Conservation (phyloP, 176 grass and related monocot species). For the Pharus latifolius region DNA sequence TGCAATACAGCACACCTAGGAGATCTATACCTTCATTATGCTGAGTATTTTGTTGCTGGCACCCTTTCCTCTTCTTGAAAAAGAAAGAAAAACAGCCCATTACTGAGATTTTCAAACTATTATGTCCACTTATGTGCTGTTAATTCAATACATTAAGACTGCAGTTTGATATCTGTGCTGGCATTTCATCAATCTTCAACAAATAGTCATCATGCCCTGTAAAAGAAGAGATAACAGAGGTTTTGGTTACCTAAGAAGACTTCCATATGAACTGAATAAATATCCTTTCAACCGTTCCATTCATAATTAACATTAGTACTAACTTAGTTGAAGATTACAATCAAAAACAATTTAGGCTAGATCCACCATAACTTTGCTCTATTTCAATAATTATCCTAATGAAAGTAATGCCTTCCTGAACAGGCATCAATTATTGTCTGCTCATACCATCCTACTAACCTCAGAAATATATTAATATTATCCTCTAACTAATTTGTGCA, state of each 20-base stretch:
- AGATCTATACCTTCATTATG: constrained; percentile 43
- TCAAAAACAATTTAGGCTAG: not conserved
- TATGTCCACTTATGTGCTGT: not conserved
- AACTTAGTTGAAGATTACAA: not conserved
- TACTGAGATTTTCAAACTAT: not conserved
- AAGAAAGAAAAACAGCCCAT: constrained; percentile 61
- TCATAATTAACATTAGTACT: not conserved
- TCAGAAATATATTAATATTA: not conserved
- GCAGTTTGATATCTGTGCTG: constrained; percentile 3
- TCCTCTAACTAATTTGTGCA: not conserved
- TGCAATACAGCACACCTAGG: not conserved
- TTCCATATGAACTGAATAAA: not conserved
- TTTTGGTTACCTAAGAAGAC: not conserved
- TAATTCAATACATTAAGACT: not conserved
- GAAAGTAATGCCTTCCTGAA: not conserved
- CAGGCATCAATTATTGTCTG: not conserved
- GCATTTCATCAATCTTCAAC: not conserved
- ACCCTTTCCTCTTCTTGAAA: constrained; percentile 17
- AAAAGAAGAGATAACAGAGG: constrained; percentile 8
- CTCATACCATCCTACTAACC: not conserved
- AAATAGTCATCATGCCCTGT: constrained; percentile 12
- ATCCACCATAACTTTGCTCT: not conserved
- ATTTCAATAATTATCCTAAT: not conserved
- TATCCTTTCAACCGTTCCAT: not conserved
- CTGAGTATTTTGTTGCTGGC: constrained; percentile 15